Percentiles rank a stretch among this genome's conserved stretches.
Evolutionary conservation across 2,329 filamentous ascomycete species (phyloP).

Genomic region (Capronia coronata): DNA sequence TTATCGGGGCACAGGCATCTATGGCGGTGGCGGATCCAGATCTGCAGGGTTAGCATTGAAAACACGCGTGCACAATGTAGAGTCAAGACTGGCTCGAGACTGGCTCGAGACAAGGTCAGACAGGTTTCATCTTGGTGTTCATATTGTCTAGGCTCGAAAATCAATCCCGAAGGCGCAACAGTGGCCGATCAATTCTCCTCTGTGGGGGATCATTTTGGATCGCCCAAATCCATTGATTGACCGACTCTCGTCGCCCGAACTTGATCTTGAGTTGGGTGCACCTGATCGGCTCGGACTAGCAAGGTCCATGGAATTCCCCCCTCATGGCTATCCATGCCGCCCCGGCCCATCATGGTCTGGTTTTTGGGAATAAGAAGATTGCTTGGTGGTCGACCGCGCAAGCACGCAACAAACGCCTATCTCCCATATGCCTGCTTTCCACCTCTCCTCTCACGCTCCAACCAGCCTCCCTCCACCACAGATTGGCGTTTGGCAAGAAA

Average conservation of each 20-base stretch:
- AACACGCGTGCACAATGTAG: too few relatives aligned
- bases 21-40: not conserved
- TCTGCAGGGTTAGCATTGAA: too few relatives aligned
- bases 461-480: not conserved
- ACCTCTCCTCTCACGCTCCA: not conserved
- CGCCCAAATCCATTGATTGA: not conserved
- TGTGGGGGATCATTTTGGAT: conserved; percentile 2
- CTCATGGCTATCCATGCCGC: conserved; percentile 11
- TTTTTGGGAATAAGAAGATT: conserved; percentile 2
- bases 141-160: conserved; percentile 10
- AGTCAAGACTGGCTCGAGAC: too few relatives aligned
- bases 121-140: conserved; percentile 14
- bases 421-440: conserved; percentile 4
- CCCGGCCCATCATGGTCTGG: conserved; percentile 2
- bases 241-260: not conserved
- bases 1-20: too few relatives aligned
- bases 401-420: conserved; percentile 13
- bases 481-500: not conserved
- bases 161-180: conserved; percentile 6
- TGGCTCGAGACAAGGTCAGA: too few relatives aligned
- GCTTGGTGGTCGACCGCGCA: conserved; percentile 10
- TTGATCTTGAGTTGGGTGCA: not conserved
- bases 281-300: conserved; percentile 4
- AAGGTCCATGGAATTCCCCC: conserved; percentile 11
- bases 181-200: conserved; percentile 1